phyloP scores from a whole-genome alignment of 306 rosid species.

The Calophaca sinica region DNA sequence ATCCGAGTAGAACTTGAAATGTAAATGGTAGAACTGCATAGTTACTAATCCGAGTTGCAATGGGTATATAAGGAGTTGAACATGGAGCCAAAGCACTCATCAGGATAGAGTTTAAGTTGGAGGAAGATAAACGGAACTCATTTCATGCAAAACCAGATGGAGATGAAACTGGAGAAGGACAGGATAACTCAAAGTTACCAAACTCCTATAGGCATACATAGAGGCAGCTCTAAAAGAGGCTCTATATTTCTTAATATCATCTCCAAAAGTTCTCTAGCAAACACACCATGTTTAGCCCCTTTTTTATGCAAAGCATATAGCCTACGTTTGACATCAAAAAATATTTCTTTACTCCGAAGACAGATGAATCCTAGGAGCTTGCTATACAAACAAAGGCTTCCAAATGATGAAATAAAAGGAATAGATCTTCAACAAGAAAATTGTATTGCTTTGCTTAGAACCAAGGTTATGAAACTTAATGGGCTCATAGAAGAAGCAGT shows the following conservation, averaged over 20 bases:
- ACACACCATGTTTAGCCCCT: neutral
- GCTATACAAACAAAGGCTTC: slow-evolving; percentile 1
- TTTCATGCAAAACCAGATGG: neutral
- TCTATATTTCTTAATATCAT: too few relatives aligned
- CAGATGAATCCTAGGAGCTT: neutral
- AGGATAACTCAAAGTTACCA: neutral
- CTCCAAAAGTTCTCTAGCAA: neutral
- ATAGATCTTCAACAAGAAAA: too few relatives aligned
- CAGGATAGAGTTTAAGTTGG: too few relatives aligned
- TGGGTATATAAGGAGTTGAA: neutral
- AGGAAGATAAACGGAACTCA: too few relatives aligned
- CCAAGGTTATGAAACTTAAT: too few relatives aligned
- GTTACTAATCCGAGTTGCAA: too few relatives aligned
- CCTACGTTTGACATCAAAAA: neutral
- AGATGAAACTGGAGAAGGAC: neutral
- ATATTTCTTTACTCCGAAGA: neutral
- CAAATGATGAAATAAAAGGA: neutral
- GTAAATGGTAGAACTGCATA: too few relatives aligned
- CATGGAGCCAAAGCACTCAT: neutral
- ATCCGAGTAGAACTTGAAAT: too few relatives aligned
- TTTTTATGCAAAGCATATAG: neutral
- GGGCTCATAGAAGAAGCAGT: too few relatives aligned
- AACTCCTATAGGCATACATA: neutral
- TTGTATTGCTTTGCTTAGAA: neutral
- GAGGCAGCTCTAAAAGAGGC: neutral